Evolutionary conservation across 2,329 filamentous ascomycete species (phyloP).

Genomic region (Nemania sp.): DNA sequence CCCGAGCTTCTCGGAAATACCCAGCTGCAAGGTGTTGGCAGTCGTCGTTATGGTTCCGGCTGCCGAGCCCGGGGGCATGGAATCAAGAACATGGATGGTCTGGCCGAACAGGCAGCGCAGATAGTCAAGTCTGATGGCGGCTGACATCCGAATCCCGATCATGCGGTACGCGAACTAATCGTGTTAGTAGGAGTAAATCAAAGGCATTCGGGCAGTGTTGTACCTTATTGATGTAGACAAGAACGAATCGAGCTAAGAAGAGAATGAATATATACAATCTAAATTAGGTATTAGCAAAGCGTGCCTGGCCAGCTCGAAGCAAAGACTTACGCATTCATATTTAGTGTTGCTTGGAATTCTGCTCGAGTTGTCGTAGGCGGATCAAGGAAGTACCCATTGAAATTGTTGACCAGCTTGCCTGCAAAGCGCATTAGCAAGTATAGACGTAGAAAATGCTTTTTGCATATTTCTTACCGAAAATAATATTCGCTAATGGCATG

Average conservation of each 20-base stretch:
- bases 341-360: conserved; percentile 47
- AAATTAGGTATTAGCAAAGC: conserved; percentile 20
- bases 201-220: background rate
- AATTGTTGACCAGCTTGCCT: conserved; percentile 52
- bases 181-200: conserved; percentile 21
- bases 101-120: conserved; percentile 66
- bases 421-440: conserved; percentile 12
- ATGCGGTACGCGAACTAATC: conserved; percentile 60
- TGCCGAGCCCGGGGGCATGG: conserved; percentile 63
- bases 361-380: conserved; percentile 40
- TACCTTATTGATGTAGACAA: conserved; percentile 65
- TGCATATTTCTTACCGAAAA: conserved; percentile 50
- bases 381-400: conserved; percentile 48
- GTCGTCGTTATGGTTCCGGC: conserved; percentile 66
- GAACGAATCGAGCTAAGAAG: conserved; percentile 66
- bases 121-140: conserved; percentile 65
- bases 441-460: conserved; percentile 1
- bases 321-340: conserved; percentile 50
- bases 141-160: conserved; percentile 64
- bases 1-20: conserved; percentile 66
- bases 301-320: no score
- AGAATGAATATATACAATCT: conserved; percentile 71
- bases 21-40: conserved; percentile 65
- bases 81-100: conserved; percentile 69
- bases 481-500: conserved; percentile 61